Evolutionary conservation across 1,284 basidiomycete genomes (phyloP).

Genomic region (Bjerkandera adusta): DNA sequence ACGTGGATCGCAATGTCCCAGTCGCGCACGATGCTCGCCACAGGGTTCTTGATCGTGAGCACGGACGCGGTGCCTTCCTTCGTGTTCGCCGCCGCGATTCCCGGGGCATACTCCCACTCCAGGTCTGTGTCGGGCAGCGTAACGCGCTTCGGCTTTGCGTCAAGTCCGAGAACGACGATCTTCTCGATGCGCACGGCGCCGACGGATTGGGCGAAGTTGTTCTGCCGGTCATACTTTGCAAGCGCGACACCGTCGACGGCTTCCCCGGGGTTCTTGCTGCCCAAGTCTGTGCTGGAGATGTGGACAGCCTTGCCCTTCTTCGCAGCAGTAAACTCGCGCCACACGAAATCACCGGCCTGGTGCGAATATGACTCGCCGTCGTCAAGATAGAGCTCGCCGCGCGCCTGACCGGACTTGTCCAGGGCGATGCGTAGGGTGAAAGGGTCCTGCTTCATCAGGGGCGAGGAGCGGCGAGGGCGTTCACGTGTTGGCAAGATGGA

Average conservation of each 20-base stretch:
- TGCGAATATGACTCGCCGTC: conserved; percentile 89
- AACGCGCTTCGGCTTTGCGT: conserved; percentile 60
- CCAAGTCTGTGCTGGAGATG: conserved; percentile 58
- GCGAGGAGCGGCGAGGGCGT: conserved; percentile 82
- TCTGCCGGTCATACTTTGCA: conserved; percentile 48
- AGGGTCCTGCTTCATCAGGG: conserved; percentile 89
- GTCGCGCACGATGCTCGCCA: conserved; percentile 58
- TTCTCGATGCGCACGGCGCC: conserved; percentile 75
- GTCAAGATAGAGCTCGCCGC: conserved; percentile 91
- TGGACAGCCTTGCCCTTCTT: conserved; percentile 43
- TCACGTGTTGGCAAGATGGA: conserved; percentile 87
- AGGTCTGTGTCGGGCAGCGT: conserved; percentile 54
- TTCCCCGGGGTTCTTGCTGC: conserved; percentile 37
- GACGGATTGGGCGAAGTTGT: conserved; percentile 70
- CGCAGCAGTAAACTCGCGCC: conserved; percentile 72
- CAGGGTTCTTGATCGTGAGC: conserved; percentile 79
- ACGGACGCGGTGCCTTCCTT: conserved; percentile 63
- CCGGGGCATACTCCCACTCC: conserved; percentile 55
- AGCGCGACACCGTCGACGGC: conserved; percentile 54
- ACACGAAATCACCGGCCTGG: conserved; percentile 78
- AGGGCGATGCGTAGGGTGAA: conserved; percentile 90
- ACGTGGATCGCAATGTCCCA: conserved; percentile 64
- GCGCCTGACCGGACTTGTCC: conserved; percentile 60
- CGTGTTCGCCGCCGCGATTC: conserved; percentile 46
- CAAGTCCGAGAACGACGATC: conserved; percentile 76